Evolutionary conservation across 1,139 yeast species (phyloP).

Genomic region (Candida tunisiensis): DNA sequence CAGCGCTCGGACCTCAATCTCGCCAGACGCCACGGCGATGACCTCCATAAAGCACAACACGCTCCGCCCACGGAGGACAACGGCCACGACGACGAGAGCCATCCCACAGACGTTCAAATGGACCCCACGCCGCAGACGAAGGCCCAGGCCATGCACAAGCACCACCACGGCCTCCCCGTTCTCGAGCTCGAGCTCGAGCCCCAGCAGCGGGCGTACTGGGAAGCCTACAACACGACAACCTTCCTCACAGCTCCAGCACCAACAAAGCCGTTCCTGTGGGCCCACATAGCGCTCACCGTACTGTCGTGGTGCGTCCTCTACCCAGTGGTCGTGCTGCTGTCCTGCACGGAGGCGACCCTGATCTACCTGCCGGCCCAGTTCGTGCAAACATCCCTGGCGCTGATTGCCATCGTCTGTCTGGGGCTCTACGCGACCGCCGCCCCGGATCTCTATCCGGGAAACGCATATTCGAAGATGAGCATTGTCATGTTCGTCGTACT

Average conservation of each 20-base stretch:
- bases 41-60: too few relatives aligned
- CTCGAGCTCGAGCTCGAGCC: constrained; percentile 51
- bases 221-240: constrained; percentile 62
- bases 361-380: constrained; percentile 44
- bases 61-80: too few relatives aligned
- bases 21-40: too few relatives aligned
- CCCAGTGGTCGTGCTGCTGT: constrained; percentile 54
- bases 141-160: constrained; percentile 2
- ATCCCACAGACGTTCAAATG: too few relatives aligned
- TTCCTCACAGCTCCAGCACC: constrained; percentile 38
- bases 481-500: constrained; percentile 38
- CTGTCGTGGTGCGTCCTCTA: constrained; percentile 38
- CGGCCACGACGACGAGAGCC: too few relatives aligned
- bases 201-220: constrained; percentile 67
- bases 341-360: constrained; percentile 30
- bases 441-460: constrained; percentile 58
- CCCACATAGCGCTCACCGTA: constrained; percentile 35
- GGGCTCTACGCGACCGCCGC: constrained; percentile 44
- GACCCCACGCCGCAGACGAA: too few relatives aligned
- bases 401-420: constrained; percentile 39
- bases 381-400: constrained; percentile 28
- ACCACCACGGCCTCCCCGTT: constrained; percentile 60
- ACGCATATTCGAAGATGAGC: constrained; percentile 54
- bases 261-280: constrained; percentile 34
- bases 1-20: too few relatives aligned